Conservation (phyloP, 768 basidiomycete genomes). For the Mycena filopes region DNA sequence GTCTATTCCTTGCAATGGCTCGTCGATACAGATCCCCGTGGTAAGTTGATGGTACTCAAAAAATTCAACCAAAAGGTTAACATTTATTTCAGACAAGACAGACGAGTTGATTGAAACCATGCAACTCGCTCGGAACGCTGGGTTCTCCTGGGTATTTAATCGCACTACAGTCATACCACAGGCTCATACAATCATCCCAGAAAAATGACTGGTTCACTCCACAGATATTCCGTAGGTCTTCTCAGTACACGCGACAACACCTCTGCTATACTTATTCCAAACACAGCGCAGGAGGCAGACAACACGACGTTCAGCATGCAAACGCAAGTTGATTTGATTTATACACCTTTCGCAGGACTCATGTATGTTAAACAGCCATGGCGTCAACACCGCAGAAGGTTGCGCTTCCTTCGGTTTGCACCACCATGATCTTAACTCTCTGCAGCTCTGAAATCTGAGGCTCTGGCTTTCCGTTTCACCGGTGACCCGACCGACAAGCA, state of each 20-base stretch:
- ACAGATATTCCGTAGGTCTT: slow-evolving; percentile 49
- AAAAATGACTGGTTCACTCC: slow-evolving; percentile 53
- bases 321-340: slow-evolving; percentile 39
- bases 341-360: not conserved
- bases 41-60: slow-evolving; percentile 31
- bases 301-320: slow-evolving; percentile 43
- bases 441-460: slow-evolving; percentile 55
- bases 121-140: slow-evolving; percentile 50
- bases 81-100: slow-evolving; percentile 42
- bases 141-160: slow-evolving; percentile 48
- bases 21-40: slow-evolving; percentile 51
- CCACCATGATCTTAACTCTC: slow-evolving; percentile 29
- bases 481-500: slow-evolving; percentile 50
- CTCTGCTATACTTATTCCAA: no score
- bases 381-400: slow-evolving; percentile 53
- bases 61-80: not conserved
- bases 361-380: slow-evolving; percentile 43
- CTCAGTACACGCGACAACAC: no score
- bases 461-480: slow-evolving; percentile 54
- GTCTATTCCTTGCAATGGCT: slow-evolving; percentile 53
- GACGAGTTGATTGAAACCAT: slow-evolving; percentile 51
- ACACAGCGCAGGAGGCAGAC: slow-evolving; percentile 43
- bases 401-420: not conserved
- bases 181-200: slow-evolving; percentile 8
- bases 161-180: not conserved